A percentile compares a stretch with the other conserved stretches of the same genome.
phyloP scores from a whole-genome alignment of 352 stramenopile species.

The Globisporangium perplexum region DNA sequence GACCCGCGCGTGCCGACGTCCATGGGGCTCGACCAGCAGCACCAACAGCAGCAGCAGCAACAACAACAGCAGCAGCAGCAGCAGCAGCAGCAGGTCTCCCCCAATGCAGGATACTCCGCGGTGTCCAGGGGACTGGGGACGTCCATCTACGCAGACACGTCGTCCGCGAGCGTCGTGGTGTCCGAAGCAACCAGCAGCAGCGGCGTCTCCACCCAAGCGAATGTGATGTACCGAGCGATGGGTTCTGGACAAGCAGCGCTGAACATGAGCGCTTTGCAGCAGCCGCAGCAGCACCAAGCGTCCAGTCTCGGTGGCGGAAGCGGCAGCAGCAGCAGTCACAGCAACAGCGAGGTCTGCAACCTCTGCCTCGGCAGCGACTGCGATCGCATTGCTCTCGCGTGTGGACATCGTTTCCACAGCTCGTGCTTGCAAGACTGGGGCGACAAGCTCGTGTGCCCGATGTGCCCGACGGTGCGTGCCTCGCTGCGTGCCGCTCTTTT shows the following conservation, averaged over 20 bases:
- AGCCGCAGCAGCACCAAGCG: not conserved
- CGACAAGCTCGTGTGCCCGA: conserved; percentile 39
- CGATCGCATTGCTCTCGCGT: conserved; percentile 46
- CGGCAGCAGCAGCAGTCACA: not conserved
- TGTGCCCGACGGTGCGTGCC: conserved; percentile 36
- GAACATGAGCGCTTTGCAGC: not conserved
- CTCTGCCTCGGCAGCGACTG: conserved; percentile 41
- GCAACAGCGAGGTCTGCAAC: conserved; percentile 23
- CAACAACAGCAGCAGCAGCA: conserved; percentile 11
- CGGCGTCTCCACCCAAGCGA: not conserved
- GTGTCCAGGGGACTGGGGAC: not conserved
- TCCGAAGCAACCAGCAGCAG: conserved; percentile 1
- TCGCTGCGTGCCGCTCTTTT: not conserved
- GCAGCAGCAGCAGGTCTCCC: conserved; percentile 8
- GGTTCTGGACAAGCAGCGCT: not conserved
- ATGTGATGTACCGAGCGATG: conserved; percentile 4
- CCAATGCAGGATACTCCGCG: not conserved
- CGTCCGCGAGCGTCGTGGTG: not conserved
- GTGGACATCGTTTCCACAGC: conserved; percentile 67
- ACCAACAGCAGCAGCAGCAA: conserved; percentile 6
- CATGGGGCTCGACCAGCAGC: conserved; percentile 5
- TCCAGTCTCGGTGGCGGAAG: not conserved
- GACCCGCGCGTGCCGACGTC: conserved; percentile 11
- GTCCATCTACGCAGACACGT: conserved; percentile 8
- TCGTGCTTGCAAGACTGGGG: conserved; percentile 64